A percentile compares a stretch with the other conserved stretches of the same genome.
Conservation (phyloP, 2,329 filamentous ascomycete genomes). For the Reticulascus tulasneorum region DNA sequence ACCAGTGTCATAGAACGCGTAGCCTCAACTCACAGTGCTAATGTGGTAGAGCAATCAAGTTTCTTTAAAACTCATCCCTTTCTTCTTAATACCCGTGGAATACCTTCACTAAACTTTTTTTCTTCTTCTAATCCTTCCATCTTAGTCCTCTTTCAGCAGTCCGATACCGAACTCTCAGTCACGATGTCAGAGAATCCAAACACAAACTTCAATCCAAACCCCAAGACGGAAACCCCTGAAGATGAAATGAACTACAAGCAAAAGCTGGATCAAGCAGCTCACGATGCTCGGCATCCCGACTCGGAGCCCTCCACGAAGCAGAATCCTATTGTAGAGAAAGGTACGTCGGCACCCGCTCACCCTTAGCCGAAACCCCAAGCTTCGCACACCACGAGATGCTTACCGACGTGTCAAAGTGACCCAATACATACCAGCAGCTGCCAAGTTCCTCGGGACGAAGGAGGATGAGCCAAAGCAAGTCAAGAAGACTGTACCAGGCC, state of each 20-base stretch:
- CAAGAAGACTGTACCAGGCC: slow-evolving; percentile 22
- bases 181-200: slow-evolving; percentile 9
- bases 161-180: not conserved
- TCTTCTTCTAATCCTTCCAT: not conserved
- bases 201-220: slow-evolving; percentile 8
- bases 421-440: slow-evolving; percentile 39
- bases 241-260: slow-evolving; percentile 34
- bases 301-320: slow-evolving; percentile 18
- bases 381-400: not conserved
- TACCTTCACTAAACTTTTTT: not conserved
- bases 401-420: slow-evolving; percentile 27
- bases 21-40: too few relatives aligned
- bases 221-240: slow-evolving; percentile 6
- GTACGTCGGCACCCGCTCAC: slow-evolving; percentile 19
- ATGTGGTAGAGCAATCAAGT: too few relatives aligned
- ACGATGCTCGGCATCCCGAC: slow-evolving; percentile 24
- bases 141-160: not conserved
- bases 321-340: slow-evolving; percentile 39
- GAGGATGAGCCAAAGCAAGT: slow-evolving; percentile 19
- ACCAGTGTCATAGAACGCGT: too few relatives aligned
- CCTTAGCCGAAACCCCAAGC: not conserved
- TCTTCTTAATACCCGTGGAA: too few relatives aligned
- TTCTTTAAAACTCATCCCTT: too few relatives aligned
- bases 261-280: slow-evolving; percentile 39
- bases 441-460: slow-evolving; percentile 35